Evolutionary conservation across 2,329 filamentous ascomycete genomes (phyloP).

Genomic region (Phialophora tarda): DNA sequence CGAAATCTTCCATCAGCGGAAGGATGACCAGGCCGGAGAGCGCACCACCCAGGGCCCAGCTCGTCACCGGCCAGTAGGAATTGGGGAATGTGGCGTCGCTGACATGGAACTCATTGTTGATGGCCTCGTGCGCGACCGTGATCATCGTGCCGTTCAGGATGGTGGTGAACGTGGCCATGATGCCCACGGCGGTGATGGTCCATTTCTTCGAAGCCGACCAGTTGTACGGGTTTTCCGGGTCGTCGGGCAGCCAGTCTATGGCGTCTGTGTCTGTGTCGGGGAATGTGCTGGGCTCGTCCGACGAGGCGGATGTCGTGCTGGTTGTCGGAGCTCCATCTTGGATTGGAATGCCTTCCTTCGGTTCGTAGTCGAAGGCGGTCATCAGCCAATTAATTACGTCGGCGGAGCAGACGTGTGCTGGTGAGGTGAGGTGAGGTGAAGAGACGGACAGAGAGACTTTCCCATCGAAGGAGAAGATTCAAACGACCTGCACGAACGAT

Average conservation of each 20-base stretch:
- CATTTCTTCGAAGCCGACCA: constrained; percentile 48
- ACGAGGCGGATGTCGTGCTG: not conserved
- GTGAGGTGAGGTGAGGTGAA: not conserved
- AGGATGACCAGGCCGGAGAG: constrained; percentile 50
- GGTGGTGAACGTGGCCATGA: constrained; percentile 44
- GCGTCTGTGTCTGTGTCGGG: not conserved
- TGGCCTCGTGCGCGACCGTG: constrained; percentile 46
- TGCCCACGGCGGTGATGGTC: constrained; percentile 42
- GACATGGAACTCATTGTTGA: constrained; percentile 42
- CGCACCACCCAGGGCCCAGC: constrained; percentile 52
- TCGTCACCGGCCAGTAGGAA: constrained; percentile 50
- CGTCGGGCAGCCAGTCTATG: constrained; percentile 42
- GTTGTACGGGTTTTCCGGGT: constrained; percentile 49
- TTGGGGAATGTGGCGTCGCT: constrained; percentile 47
- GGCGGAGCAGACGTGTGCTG: not conserved
- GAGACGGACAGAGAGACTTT: not conserved
- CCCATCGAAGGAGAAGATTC: not conserved
- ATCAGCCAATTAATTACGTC: not conserved
- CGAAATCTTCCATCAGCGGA: constrained; percentile 50
- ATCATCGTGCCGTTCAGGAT: constrained; percentile 49
- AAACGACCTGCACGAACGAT: not conserved
- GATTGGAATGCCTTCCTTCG: constrained; percentile 18
- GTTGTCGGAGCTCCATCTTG: constrained; percentile 7
- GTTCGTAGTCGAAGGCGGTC: constrained; percentile 14
- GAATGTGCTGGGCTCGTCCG: not conserved